These are phyloP conservation scores for Inonotus obliquus DNA, from an alignment of 1,284 basidiomycete genomes.

Conservation along the genomic window DNA sequence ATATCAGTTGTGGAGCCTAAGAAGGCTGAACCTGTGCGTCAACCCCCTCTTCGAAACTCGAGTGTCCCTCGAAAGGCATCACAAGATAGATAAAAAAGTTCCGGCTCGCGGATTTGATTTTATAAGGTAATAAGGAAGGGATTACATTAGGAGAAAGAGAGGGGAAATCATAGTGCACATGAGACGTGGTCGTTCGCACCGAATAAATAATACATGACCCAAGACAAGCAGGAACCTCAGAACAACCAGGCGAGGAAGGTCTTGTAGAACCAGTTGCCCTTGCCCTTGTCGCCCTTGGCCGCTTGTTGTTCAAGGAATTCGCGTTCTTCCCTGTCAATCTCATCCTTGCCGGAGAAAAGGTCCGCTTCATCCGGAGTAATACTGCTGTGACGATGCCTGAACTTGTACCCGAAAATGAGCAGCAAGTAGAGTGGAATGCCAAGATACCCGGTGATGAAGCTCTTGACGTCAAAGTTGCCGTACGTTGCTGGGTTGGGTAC, in stretches of 20 bases:
- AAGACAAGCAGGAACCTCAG: background rate
- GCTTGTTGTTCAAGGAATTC: slow-evolving; percentile 27
- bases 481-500: slow-evolving; percentile 19
- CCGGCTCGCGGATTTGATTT: background rate
- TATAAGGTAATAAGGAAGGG: background rate
- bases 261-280: slow-evolving; percentile 8
- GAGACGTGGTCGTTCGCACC: background rate
- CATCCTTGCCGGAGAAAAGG: slow-evolving; percentile 15
- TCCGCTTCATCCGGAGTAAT: slow-evolving; percentile 14
- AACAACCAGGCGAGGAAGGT: slow-evolving; percentile 14
- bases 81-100: background rate
- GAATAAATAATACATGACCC: background rate
- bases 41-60: background rate
- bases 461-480: slow-evolving; percentile 12
- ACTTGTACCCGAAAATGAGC: slow-evolving; percentile 15
- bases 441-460: slow-evolving; percentile 15
- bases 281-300: background rate
- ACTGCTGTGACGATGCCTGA: background rate
- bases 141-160: background rate
- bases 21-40: too few relatives aligned
- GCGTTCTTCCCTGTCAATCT: slow-evolving; percentile 15
- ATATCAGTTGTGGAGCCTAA: too few relatives aligned
- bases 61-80: background rate
- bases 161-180: background rate
- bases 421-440: slow-evolving; percentile 15